Evolutionary conservation across 2,329 filamentous ascomycete genomes (phyloP).

Genomic region (Diplodia intermedia): DNA sequence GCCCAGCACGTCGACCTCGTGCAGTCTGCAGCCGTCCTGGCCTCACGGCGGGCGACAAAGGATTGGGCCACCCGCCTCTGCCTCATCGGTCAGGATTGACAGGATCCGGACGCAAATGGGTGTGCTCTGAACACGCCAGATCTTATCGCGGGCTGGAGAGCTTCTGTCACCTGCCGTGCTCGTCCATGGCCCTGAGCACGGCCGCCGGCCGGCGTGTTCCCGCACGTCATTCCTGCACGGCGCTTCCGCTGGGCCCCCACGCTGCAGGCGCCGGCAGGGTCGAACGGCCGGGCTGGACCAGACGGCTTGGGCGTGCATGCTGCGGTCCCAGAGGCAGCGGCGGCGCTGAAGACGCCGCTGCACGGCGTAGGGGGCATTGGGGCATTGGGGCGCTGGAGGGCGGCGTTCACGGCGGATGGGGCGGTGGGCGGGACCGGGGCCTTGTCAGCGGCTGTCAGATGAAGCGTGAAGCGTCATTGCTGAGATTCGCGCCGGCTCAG

Average conservation of each 20-base stretch:
- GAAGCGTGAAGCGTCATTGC: constrained; percentile 23
- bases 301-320: background rate
- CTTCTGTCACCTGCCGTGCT: background rate
- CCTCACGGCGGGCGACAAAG: no score
- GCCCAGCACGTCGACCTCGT: no score
- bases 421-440: constrained; percentile 4
- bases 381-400: background rate
- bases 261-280: constrained; percentile 17
- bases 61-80: no score
- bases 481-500: constrained; percentile 25
- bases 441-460: constrained; percentile 18
- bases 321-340: background rate
- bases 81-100: no score
- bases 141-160: no score
- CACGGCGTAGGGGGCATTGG: background rate
- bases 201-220: background rate
- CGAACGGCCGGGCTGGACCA: constrained; percentile 4
- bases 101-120: no score
- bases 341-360: background rate
- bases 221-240: constrained; percentile 25
- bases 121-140: no score
- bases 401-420: background rate
- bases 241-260: constrained; percentile 12
- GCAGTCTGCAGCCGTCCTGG: no score
- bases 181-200: constrained; percentile 4